These are phyloP conservation scores for Paraconiothyrium brasiliense DNA, from an alignment of 2,329 filamentous ascomycete genomes.

Conservation along the genomic window DNA sequence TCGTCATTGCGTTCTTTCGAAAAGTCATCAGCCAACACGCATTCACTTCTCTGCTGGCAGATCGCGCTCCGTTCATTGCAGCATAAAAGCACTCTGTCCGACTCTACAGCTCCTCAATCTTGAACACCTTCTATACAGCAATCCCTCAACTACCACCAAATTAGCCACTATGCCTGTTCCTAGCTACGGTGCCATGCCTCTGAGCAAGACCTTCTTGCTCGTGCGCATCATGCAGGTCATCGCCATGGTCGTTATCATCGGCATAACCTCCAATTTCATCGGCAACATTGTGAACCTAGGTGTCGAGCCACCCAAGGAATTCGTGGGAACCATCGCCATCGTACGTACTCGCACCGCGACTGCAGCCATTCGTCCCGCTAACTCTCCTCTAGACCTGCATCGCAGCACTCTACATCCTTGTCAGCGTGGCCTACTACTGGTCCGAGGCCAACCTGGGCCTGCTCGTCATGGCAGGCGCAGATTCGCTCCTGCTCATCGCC, in stretches of 20 bases:
- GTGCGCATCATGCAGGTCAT: constrained; percentile 76
- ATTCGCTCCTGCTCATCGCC: constrained; percentile 76
- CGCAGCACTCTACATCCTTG: constrained; percentile 76
- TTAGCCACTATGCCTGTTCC: constrained; percentile 61
- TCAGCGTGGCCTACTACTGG: constrained; percentile 79
- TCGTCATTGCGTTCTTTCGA: constrained; percentile 38
- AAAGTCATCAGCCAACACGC: constrained; percentile 29
- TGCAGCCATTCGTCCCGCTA: constrained; percentile 23
- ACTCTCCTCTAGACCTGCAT: constrained; percentile 72
- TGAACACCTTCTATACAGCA: constrained; percentile 26
- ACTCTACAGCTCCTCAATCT: constrained; percentile 31
- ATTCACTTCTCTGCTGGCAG: constrained; percentile 50
- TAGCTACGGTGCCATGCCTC: constrained; percentile 70
- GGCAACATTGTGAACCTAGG: constrained; percentile 74
- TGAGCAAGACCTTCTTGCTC: constrained; percentile 81
- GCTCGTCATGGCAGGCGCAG: constrained; percentile 73
- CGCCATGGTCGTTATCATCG: constrained; percentile 79
- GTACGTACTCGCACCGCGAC: constrained; percentile 63
- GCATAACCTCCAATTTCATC: constrained; percentile 84
- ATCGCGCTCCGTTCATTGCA: constrained; percentile 42
- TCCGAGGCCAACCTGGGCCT: constrained; percentile 81
- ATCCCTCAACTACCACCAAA: constrained; percentile 14
- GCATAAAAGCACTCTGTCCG: constrained; percentile 33
- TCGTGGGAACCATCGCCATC: constrained; percentile 81
- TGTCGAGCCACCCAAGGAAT: constrained; percentile 72